phyloP scores from a whole-genome alignment of 768 basidiomycete species.

The Mycena maculata region DNA sequence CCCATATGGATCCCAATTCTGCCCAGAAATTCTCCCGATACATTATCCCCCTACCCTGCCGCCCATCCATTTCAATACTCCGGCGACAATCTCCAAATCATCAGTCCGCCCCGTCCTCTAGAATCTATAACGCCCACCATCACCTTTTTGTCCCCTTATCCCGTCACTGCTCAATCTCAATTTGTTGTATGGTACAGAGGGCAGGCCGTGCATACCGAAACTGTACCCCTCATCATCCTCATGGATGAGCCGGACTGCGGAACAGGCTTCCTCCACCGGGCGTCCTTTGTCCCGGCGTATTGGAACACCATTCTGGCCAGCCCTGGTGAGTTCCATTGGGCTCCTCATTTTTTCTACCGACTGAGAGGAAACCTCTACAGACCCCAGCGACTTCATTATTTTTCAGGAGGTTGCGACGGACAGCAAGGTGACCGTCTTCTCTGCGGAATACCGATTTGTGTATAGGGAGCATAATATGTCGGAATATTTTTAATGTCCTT shows the following conservation, averaged over 20 bases:
- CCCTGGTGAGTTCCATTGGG: not conserved
- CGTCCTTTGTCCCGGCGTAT: not conserved
- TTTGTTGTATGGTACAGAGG: not conserved
- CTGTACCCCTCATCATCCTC: not conserved
- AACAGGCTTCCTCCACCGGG: not conserved
- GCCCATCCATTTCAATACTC: not conserved
- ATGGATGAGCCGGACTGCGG: not conserved
- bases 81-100: not conserved
- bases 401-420: constrained; percentile 7
- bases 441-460: not conserved
- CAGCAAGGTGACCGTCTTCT: not conserved
- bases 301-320: constrained; percentile 6
- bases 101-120: not conserved
- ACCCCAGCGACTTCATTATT: constrained; percentile 8
- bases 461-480: not conserved
- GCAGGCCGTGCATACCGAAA: not conserved
- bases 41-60: not conserved
- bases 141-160: not conserved
- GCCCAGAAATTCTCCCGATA: not conserved
- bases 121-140: not conserved
- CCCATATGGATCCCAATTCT: not conserved
- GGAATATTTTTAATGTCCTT: too few species aligned
- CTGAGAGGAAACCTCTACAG: too few species aligned
- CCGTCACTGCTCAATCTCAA: not conserved
- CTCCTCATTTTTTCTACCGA: too few species aligned